Conservation (phyloP, 1,284 basidiomycete genomes). For the Porodaedalea pini region DNA sequence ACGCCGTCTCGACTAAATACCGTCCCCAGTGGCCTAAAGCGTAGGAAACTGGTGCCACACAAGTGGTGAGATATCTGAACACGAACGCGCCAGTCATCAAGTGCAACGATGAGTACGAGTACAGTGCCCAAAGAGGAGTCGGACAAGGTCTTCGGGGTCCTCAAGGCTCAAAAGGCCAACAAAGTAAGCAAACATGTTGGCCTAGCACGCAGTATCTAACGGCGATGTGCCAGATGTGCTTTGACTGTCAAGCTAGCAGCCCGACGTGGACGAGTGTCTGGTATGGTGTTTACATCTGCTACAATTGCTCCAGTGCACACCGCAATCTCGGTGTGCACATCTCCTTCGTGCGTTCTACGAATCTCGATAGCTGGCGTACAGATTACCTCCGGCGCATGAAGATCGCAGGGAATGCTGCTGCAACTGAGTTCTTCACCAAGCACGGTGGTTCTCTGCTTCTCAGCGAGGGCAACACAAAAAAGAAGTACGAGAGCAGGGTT, state of each 20-base stretch:
- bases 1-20: too few species aligned
- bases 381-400: constrained; percentile 94
- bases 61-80: not conserved
- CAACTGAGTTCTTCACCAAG: constrained; percentile 86
- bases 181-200: constrained; percentile 55
- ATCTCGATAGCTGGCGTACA: constrained; percentile 94
- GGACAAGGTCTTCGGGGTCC: constrained; percentile 71
- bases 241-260: constrained; percentile 95
- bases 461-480: constrained; percentile 75
- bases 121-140: constrained; percentile 74
- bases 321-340: constrained; percentile 98
- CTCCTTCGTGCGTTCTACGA: constrained; percentile 96
- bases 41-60: too few species aligned
- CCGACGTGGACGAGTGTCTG: constrained; percentile 98
- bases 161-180: constrained; percentile 84
- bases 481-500: constrained; percentile 83
- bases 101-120: constrained; percentile 37
- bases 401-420: constrained; percentile 90
- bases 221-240: constrained; percentile 75
- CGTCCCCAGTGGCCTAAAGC: too few species aligned
- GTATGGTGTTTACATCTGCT: constrained; percentile 95
- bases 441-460: constrained; percentile 77
- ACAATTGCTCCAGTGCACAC: constrained; percentile 95
- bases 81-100: not conserved
- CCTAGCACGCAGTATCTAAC: constrained; percentile 40